These are phyloP conservation scores for Tetrapisispora taiwanensis DNA, from an alignment of 805 yeast species.

Conservation along the genomic window DNA sequence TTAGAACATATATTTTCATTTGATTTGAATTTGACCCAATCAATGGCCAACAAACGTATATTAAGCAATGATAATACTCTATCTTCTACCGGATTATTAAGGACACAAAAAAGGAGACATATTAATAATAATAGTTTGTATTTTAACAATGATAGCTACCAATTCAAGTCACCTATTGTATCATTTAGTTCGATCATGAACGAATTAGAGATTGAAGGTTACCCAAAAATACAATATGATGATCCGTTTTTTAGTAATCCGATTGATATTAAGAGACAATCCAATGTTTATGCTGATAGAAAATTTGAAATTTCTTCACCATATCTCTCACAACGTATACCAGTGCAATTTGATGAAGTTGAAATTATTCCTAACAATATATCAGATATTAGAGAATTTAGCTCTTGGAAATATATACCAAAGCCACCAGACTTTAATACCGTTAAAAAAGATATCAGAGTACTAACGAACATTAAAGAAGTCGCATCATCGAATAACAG, in stretches of 20 bases:
- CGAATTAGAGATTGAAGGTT: conserved; percentile 39
- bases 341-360: conserved; percentile 19
- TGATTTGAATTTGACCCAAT: conserved; percentile 18
- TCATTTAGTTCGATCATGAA: conserved; percentile 29
- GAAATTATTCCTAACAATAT: conserved; percentile 5
- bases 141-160: conserved; percentile 1
- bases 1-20: conserved; percentile 5
- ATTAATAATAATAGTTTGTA: background rate
- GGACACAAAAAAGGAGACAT: background rate
- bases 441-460: conserved; percentile 17
- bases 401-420: conserved; percentile 37
- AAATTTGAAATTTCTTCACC: conserved; percentile 40
- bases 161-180: conserved; percentile 16
- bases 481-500: too few relatives aligned
- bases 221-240: conserved; percentile 42
- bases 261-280: conserved; percentile 41
- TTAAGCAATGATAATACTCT: background rate
- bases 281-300: conserved; percentile 60
- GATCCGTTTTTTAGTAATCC: conserved; percentile 56
- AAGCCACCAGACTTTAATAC: conserved; percentile 40
- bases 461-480: too few relatives aligned
- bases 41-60: conserved; percentile 13
- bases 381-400: conserved; percentile 3
- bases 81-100: background rate
- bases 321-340: conserved; percentile 27